Evolutionary conservation across 2,329 filamentous ascomycete species (phyloP).

Genomic region (Phaeosphaeria sp.): DNA sequence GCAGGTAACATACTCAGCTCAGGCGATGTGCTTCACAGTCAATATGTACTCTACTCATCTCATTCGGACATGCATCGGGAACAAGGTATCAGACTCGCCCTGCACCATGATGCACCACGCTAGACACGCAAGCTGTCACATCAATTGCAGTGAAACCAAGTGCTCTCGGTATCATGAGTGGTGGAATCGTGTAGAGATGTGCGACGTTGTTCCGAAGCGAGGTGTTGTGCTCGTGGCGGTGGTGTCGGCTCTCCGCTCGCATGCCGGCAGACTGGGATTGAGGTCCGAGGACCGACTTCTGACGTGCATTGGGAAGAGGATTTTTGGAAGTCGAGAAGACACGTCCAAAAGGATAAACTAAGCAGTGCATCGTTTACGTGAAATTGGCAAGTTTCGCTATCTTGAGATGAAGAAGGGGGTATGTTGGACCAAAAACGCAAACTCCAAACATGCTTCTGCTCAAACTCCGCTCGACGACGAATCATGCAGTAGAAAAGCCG

Average conservation of each 20-base stretch:
- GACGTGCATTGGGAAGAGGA: too few species aligned
- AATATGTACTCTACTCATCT: too few species aligned
- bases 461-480: not conserved
- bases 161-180: not conserved
- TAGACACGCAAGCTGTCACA: not conserved
- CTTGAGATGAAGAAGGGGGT: not conserved
- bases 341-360: too few species aligned
- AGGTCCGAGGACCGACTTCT: not conserved
- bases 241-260: not conserved
- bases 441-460: not conserved
- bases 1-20: too few species aligned
- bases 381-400: not conserved
- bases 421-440: not conserved
- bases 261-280: not conserved
- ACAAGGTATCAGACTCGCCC: not conserved
- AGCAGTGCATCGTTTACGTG: not conserved
- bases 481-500: slow-evolving; percentile 5
- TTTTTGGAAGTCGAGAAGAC: too few species aligned
- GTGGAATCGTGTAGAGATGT: not conserved
- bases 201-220: not conserved
- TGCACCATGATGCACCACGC: not conserved
- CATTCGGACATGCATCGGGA: not conserved
- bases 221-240: not conserved
- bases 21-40: not conserved
- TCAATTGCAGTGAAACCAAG: not conserved